Evolutionary conservation across 2,329 filamentous ascomycete species (phyloP).

Genomic region (Epichloe sibirici): DNA sequence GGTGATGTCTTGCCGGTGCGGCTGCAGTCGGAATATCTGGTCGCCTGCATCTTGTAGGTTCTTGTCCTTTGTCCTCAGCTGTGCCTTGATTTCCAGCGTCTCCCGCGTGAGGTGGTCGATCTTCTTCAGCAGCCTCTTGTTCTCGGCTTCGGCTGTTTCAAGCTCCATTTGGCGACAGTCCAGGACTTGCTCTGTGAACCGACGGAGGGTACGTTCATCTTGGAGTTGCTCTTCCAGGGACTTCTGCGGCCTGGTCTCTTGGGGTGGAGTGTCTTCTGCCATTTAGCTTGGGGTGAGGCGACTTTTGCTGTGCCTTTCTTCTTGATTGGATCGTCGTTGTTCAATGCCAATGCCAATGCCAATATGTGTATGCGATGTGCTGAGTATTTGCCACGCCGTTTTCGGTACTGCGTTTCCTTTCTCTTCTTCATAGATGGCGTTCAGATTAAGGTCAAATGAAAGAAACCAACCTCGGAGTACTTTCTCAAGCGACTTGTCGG

Average conservation of each 20-base stretch:
- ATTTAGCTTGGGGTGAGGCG: background rate
- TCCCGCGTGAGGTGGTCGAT: slow-evolving; percentile 20
- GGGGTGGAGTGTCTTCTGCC: background rate
- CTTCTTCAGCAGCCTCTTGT: slow-evolving; percentile 15
- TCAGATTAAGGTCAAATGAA: too few species aligned
- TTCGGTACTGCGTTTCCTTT: too few species aligned
- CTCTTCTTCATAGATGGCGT: too few species aligned
- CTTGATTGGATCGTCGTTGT: too few species aligned
- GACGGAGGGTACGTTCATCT: slow-evolving; percentile 21
- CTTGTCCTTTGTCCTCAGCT: slow-evolving; percentile 16
- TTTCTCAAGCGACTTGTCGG: too few species aligned
- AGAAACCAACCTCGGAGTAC: too few species aligned
- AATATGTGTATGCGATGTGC: too few species aligned
- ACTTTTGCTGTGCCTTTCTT: too few species aligned
- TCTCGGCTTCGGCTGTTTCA: slow-evolving; percentile 19
- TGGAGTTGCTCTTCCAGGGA: slow-evolving; percentile 15
- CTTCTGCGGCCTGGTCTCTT: background rate
- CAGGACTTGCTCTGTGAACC: slow-evolving; percentile 24
- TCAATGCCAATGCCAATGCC: too few species aligned
- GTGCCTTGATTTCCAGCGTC: slow-evolving; percentile 16
- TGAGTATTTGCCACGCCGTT: too few species aligned
- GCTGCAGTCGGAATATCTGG: slow-evolving; percentile 21
- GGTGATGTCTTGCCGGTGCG: slow-evolving; percentile 22
- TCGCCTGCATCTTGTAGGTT: slow-evolving; percentile 19
- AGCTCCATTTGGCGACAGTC: slow-evolving; percentile 24